Conservation (phyloP, 352 stramenopile species). For the Phytophthora colocasiae region DNA sequence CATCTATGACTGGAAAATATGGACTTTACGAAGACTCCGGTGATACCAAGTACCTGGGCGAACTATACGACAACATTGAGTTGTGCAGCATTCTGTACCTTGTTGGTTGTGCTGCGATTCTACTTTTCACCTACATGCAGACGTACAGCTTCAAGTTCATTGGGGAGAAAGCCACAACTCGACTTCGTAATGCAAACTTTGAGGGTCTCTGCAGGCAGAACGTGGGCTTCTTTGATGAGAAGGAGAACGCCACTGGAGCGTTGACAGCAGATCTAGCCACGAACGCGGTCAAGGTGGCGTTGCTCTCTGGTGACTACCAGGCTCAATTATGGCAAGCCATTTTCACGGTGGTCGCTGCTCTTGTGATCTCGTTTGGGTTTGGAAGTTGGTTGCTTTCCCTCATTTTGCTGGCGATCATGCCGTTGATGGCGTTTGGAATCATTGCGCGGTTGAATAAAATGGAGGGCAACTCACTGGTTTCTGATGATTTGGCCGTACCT, state of each 20-base stretch:
- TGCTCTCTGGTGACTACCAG: constrained; percentile 61
- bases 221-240: constrained; percentile 78
- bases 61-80: constrained; percentile 47
- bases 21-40: constrained; percentile 35
- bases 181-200: constrained; percentile 56
- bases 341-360: constrained; percentile 50
- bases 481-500: constrained; percentile 32
- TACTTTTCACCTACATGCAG: constrained; percentile 47
- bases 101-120: constrained; percentile 33
- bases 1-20: constrained; percentile 55
- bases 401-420: constrained; percentile 2
- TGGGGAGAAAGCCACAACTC: constrained; percentile 47
- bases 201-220: constrained; percentile 45
- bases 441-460: constrained; percentile 21
- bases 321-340: constrained; percentile 48
- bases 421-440: background rate
- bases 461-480: constrained; percentile 16
- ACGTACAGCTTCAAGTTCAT: constrained; percentile 61
- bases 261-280: constrained; percentile 60
- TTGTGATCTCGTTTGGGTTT: constrained; percentile 68
- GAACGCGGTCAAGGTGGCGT: constrained; percentile 50
- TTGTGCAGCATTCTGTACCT: constrained; percentile 37
- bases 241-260: constrained; percentile 63
- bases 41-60: constrained; percentile 30
- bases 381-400: constrained; percentile 55